Evolutionary conservation across 805 yeast genomes (phyloP), one percentile per base, ranked within the genome.

Genomic region (Grigorovia yakushimaensis): DNA sequence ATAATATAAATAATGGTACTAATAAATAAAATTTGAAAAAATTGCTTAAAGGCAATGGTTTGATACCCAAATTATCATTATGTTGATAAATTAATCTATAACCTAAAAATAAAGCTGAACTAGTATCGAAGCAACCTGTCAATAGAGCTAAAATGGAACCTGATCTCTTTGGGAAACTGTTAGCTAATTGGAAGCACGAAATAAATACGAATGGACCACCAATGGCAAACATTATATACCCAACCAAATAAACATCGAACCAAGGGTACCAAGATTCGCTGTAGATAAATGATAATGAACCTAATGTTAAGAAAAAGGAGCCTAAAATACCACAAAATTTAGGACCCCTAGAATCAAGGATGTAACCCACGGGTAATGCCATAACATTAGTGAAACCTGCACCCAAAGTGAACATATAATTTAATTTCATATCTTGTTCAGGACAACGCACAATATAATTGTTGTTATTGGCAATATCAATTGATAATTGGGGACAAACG

Each of bases 171-270:
- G 96, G 96, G 66, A 88, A 86, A 23, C 85, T 76, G 61, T 88
- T 89, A 6, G 96, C 85, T 61, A 89, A 71, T 59, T 89, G 97
- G 73, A 89, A 88, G 51, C 88, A 79, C 17, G 95, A 82, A 49
- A 91, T 88, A 62, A 86, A 89, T 19, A 84, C 89, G 67, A 89
- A 88, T 9, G 98, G 98, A 4, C 98, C 97, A 6, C 95, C 96
- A 48, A 88, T 70, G 0, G 96, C 96, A 21, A 89, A 69, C 15
- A 77, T 64, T 2, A 83, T 70, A 62, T 86, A 91, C 0, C 97
- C 98, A 8, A 67, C 48, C 37, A 87, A 62, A 63, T 84, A 88
- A 3, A 82, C 79, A 62, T 88, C 96, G 24, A 52, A 37, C 41
- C 76, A 54, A 0, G 54, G 5, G 0, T 30, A 30, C 5, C 57